Percentiles rank a stretch among this genome's conserved stretches.
Evolutionary conservation across 768 basidiomycete species (phyloP).

Genomic region (Lentinula sp.): DNA sequence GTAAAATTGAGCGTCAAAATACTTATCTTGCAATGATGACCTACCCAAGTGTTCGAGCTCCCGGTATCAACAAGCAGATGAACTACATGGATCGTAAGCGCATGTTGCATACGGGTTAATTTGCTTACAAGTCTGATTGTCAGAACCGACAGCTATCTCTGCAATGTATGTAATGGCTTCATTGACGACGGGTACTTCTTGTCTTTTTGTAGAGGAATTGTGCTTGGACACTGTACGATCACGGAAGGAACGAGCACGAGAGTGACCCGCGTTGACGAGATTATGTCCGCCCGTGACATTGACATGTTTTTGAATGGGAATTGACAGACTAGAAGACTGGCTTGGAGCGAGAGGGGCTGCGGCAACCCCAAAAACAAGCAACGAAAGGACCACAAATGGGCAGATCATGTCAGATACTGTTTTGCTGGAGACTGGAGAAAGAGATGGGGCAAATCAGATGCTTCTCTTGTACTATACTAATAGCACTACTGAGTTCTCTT

Average conservation of each 20-base stretch:
- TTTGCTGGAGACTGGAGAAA: too few relatives aligned
- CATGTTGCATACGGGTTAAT: too few relatives aligned
- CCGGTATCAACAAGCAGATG: constrained; percentile 56
- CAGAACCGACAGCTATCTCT: neutral
- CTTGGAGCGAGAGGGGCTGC: neutral
- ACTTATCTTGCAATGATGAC: constrained; percentile 16
- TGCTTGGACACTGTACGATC: neutral
- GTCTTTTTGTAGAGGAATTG: neutral
- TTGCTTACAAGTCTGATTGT: neutral
- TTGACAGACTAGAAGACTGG: neutral
- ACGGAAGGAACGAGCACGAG: neutral
- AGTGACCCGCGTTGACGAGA: neutral
- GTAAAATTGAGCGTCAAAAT: neutral
- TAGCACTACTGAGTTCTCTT: neutral
- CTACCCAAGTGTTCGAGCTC: constrained; percentile 71
- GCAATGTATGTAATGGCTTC: neutral
- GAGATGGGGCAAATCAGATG: neutral
- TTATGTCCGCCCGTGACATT: neutral
- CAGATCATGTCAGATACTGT: neutral
- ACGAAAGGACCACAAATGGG: neutral
- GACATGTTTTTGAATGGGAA: neutral
- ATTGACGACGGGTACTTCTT: neutral
- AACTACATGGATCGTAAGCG: neutral
- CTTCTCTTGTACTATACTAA: neutral
- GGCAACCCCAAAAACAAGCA: neutral